Base-by-base conservation (phyloP, 2,329 filamentous ascomycete genomes). In the Onygenales sp. region DNA sequence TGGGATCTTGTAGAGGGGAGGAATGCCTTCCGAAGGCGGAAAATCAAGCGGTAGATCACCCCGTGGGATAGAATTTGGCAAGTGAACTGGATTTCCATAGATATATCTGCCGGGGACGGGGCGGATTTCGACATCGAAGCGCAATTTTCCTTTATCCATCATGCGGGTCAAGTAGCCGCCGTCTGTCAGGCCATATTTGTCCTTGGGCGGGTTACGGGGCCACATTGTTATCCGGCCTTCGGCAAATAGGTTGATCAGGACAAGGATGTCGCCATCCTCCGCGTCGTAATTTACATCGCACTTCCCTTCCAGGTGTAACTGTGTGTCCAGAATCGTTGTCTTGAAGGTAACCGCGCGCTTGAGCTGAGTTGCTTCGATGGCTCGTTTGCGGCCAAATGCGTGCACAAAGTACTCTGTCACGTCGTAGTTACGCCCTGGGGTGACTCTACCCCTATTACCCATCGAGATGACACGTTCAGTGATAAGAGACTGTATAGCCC, bases 141-240 rank as follows among this genome's bases (percentile, higher is more conserved):
- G 66, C 13, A 78, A 61, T 14, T 67, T 64, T 5, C 58, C 59
- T 55, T 72, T 75, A 56, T 78, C 72, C 61, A 78, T 72, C 39
- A 69, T 63, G 11, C 73, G 64, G 0, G 74, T 76, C 43, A 73
- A 62, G 51, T 78, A 78, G 9, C 70, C 70, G 7, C 70, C 68
- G 7, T 75, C 71, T 8, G 70, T 72, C 4, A 77, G 64, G 8
- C 76, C 75, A 55, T 71, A 77, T 56, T 72, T 71, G 45, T 72
- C 66, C 13, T 65, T 62, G 3, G 75, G 74, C 1, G 70, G 65
- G 50, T 75, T 67, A 2, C 62, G 61, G 2, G 73, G 70, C 10
- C 58, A 56, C 4, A 76, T 53, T 7, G 57, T 58, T 36, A 78
- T 55, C 21, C 65, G 63, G 1, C 70, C 66, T 7, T 63, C 52